Percentiles rank a stretch among this genome's conserved stretches.
Evolutionary conservation across 345 rosid genomes (phyloP).

Genomic region (Euphorbia pulcherrima): DNA sequence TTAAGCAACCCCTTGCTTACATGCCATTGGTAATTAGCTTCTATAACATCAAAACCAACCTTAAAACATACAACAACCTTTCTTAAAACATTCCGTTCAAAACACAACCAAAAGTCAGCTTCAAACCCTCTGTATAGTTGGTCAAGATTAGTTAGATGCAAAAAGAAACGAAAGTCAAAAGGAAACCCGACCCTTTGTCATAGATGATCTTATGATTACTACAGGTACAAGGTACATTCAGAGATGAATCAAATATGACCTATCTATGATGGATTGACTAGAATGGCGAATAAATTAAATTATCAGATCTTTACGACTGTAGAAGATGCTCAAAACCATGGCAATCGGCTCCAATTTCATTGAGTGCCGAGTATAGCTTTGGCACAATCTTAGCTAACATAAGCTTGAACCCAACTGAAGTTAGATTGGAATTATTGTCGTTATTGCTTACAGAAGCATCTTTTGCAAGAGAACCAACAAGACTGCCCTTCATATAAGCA

Average conservation of each 20-base stretch:
- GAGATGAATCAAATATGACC: constrained; percentile 24
- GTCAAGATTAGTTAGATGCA: not conserved
- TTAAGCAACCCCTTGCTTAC: not conserved
- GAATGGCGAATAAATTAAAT: not conserved
- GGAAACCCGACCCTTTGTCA: constrained; percentile 10
- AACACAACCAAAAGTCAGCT: constrained; percentile 12
- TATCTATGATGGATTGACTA: constrained; percentile 23
- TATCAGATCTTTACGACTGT: constrained; percentile 21
- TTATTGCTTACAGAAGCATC: constrained; percentile 53
- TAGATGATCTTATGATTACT: constrained; percentile 25
- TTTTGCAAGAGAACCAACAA: constrained; percentile 79
- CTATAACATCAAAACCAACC: not conserved
- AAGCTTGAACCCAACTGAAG: constrained; percentile 88
- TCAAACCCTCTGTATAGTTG: constrained; percentile 13
- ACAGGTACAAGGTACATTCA: constrained; percentile 13
- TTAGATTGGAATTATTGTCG: constrained; percentile 45
- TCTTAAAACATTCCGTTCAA: constrained; percentile 5
- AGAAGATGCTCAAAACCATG: constrained; percentile 46
- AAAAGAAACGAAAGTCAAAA: constrained; percentile 1
- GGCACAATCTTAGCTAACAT: constrained; percentile 85
- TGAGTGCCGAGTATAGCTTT: constrained; percentile 59
- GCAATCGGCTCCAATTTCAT: constrained; percentile 60
- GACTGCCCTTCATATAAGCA: constrained; percentile 83
- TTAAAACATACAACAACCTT: not conserved
- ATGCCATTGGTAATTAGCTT: not conserved